Evolutionary conservation across 202 grass and related monocot species (phyloP), one percentile per base, ranked within the genome.

Genomic region (Digitaria exilis): DNA sequence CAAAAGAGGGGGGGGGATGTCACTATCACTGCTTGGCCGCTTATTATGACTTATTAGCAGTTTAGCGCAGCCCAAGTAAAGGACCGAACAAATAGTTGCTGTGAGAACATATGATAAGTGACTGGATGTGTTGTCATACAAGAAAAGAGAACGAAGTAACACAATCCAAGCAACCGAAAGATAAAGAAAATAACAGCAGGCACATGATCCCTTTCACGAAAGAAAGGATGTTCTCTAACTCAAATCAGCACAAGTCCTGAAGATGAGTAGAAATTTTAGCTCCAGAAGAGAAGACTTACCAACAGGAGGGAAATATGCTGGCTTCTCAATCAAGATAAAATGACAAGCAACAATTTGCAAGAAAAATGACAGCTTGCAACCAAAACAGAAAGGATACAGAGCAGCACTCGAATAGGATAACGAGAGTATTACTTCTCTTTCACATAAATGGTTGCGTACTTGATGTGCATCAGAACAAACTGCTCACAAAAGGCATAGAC

Each of bases 301-400:
- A 73, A 49, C 14, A 83, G 43, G 42, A 37, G 45, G 35, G 80
- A 83, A 56, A 75, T 75, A 80, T 65, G 73, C 65, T 82, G 24
- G 32, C 79, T 90, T 90, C 50, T 32, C 7, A 15, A 66, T 83
- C 73, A 83, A 86, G 84, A 74, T 75, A 85, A 81, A 85, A 41
- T 17, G 55, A 71, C 26, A 54, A 63, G 46, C 29, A 63, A 63
- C 42, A 51, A 45, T 52, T 69, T 61, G 67, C 43, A 66, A 28
- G 79, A 79, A 41, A 58, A 65, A 24, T n/a, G 73, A 54, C 59
- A 67, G 67, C 79, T 60, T 61, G 48, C 39, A 79, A 66, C 32
- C 10, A 73, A 30, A 86, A 78, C 32, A 50, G 44, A 45, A 22
- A 85, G 70, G 79, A 51, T 46, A 69, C n/a, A 78, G 26, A 17